Evolutionary conservation across 2,329 filamentous ascomycete species (phyloP), one percentile per base, ranked within the genome.

Genomic region (Penicillium sp.): DNA sequence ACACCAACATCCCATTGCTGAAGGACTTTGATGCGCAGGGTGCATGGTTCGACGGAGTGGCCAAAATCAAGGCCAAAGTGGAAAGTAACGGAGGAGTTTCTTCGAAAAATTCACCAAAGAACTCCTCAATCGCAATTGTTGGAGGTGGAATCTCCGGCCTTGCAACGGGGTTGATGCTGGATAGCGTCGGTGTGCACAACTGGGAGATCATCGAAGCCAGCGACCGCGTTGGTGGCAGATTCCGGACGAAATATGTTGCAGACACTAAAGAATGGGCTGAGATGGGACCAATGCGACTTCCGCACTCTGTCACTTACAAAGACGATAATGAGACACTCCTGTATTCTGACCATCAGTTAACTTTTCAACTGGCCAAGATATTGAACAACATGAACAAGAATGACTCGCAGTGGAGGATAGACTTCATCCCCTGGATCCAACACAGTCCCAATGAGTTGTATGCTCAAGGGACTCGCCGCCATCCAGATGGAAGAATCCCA

Each of bases 191-290:
- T 1, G 59, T 80, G 15, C 72, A 74, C 15, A 78, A 79, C 51
- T 76, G 77, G 76, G 73, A 77, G 53, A 75, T 80, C 0, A 64
- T 80, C 3, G 78, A 80, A 66, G 76, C 77, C 0, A 73, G 71
- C 6, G 67, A 74, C 4, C 70, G 75, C 3, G 59, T 78, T 1
- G 78, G 78, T 2, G 78, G 78, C 1, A 72, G 78, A 2, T 72
- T 80, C n/a, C 71, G 72, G n/a, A 79, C 78, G 2, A 67, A 68
- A 3, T 79, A 77, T 54, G 63, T 80, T 17, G 75, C 71, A 23
- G 58, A 53, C 7, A 67, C 63, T 6, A 50, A 63, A 8, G 62
- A 71, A 57, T 69, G 63, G 62, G 62, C 62, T 4, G 69, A 71
- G 42, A 71, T 71, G 68, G 68, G 69, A 2, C 66, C 69, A 0